Base-by-base conservation (phyloP, 495 filamentous ascomycete genomes). In the Penicillium angulare region DNA sequence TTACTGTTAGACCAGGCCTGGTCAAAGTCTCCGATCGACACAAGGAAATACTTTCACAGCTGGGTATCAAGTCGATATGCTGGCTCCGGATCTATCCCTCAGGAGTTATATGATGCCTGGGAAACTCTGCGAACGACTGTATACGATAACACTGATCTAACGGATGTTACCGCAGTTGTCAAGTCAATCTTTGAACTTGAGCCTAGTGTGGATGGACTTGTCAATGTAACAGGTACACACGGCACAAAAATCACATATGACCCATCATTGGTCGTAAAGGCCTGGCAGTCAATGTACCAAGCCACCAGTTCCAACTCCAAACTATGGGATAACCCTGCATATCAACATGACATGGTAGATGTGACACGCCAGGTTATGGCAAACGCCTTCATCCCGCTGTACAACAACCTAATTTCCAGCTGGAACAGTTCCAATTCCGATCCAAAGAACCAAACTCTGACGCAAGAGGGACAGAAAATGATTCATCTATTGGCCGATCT, bases 71-170 rank as follows among this genome's bases (percentile, higher is more conserved):
- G 63, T 13, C 67, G 77, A 5, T 81, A 81, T 47, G 46, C 68
- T 6, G 67, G 70, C 6, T 60, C 51, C 24, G 62, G 53, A 9
- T 35, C 50, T 0, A 49, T 77, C 17, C 75, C 76, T 0, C 27
- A 52, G 3, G 60, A 52, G 1, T 48, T 79, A 0, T 77, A 76
- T 49, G 51, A 52, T 22, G 74, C 75, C 2, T 81, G 76, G 77
- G 75, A 81, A 6, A 52, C 61, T 5, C 56, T 80, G 51, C 67
- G 74, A 32, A 67, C 65, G 9, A 75, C 71, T 2, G 74, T 76
- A 0, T 81, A 74, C 53, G 78, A 79, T 56, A 81, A 80, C 60
- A 79, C 74, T 0, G 68, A 81, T 44, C 52, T 75, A n/a, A 62
- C 52, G 2, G 38, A 24, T 3, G 55, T 66, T 3, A 60, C 56